phyloP scores from a whole-genome alignment of 2,329 filamentous ascomycete genomes.

The Dryadomyces quercus-mongolicae region DNA sequence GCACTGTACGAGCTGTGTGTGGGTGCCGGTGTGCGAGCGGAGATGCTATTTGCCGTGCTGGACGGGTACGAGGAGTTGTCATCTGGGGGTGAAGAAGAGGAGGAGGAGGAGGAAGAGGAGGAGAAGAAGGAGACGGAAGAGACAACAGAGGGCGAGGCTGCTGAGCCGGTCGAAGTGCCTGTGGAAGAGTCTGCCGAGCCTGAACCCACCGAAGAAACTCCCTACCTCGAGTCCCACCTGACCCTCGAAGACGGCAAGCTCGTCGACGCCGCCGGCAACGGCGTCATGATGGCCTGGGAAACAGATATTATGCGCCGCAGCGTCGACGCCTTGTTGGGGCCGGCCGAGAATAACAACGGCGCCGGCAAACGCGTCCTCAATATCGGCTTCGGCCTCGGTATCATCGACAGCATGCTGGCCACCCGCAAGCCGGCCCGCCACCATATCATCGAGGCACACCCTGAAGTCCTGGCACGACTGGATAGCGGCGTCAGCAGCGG shows the following conservation, averaged over 20 bases:
- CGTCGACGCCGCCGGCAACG: slow-evolving; percentile 64
- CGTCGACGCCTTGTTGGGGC: slow-evolving; percentile 56
- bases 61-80: slow-evolving; percentile 68
- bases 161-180: neutral
- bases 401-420: slow-evolving; percentile 68
- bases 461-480: slow-evolving; percentile 59
- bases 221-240: slow-evolving; percentile 54
- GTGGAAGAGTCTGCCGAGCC: neutral
- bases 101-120: slow-evolving; percentile 28
- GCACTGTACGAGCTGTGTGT: slow-evolving; percentile 73
- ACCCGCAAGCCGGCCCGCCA: slow-evolving; percentile 54
- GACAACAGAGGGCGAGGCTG: neutral
- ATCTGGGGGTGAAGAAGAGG: slow-evolving; percentile 38
- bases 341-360: slow-evolving; percentile 3
- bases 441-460: slow-evolving; percentile 81
- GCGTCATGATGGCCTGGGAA: slow-evolving; percentile 93
- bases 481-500: slow-evolving; percentile 32
- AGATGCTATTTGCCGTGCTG: slow-evolving; percentile 71
- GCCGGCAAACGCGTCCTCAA: slow-evolving; percentile 63
- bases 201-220: slow-evolving; percentile 41
- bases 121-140: slow-evolving; percentile 19
- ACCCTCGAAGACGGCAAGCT: slow-evolving; percentile 55
- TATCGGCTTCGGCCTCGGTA: slow-evolving; percentile 85
- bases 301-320: slow-evolving; percentile 73
- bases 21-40: slow-evolving; percentile 80